These are phyloP conservation scores for Collybia mongolica DNA, from an alignment of 768 basidiomycete genomes.

Conservation along the genomic window DNA sequence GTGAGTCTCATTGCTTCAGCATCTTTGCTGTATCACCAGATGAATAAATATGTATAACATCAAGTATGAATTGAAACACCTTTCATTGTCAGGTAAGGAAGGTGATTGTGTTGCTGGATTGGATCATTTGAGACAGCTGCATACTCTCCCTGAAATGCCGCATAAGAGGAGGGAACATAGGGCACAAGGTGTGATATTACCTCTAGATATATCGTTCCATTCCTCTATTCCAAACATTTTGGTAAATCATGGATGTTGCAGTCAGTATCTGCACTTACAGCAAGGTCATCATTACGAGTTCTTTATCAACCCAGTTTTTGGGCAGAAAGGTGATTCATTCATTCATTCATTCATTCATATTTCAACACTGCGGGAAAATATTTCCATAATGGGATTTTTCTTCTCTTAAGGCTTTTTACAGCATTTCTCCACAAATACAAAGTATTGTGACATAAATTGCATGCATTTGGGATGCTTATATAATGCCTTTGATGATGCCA, in stretches of 20 bases:
- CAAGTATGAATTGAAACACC: constrained; percentile 38
- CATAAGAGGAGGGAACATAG: background rate
- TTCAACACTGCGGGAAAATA: too few relatives aligned
- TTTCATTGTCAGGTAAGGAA: constrained; percentile 55
- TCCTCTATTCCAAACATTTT: constrained; percentile 37
- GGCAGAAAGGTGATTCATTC: too few relatives aligned
- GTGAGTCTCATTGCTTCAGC: constrained; percentile 21
- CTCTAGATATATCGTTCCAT: constrained; percentile 62
- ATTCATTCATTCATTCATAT: too few relatives aligned
- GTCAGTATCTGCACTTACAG: constrained; percentile 17
- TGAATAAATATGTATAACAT: too few relatives aligned
- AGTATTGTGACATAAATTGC: too few relatives aligned
- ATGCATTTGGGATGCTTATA: too few relatives aligned
- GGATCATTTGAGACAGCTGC: constrained; percentile 58
- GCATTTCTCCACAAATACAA: too few relatives aligned
- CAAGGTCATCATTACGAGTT: constrained; percentile 33
- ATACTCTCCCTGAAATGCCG: constrained; percentile 54
- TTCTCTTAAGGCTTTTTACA: too few relatives aligned
- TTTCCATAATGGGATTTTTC: too few relatives aligned
- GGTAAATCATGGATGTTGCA: background rate
- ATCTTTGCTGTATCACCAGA: constrained; percentile 24
- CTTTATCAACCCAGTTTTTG: too few relatives aligned
- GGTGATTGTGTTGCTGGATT: constrained; percentile 42
- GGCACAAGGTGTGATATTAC: too few relatives aligned
- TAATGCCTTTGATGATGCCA: too few relatives aligned